Base-by-base conservation (phyloP, 1,284 basidiomycete genomes). In the Moesziomyces globuligerus region DNA sequence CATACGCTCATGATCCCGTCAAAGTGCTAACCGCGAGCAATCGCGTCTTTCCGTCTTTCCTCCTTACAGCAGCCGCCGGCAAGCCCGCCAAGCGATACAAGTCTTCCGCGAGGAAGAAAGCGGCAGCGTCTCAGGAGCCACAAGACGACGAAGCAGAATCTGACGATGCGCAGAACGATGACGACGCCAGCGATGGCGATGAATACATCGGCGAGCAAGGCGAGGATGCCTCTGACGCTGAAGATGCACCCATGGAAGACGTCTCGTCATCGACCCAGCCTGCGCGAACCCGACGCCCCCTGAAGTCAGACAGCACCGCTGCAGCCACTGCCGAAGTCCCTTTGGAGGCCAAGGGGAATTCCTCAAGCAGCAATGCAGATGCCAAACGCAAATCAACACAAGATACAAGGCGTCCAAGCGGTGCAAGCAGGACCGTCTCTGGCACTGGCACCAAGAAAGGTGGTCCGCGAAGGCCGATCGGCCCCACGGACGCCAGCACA, bases 401-500 rank as follows among this genome's bases (percentile, higher is more conserved):
- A 21, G 50, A 39, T 18, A 13, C 37, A 15, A 49, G 62, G 47
- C 47, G 56, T 24, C 39, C 62, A n/a, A 59, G 62, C 47, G 48
- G 44, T 7, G 48, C 56, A 4, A 54, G 28, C 56, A 66, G 51
- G 25, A 5, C 47, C 3, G 34, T 25, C n/a, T 18, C 50, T 6
- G 29, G 20, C n/a, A 37, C 46, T 2, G 29, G 25, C n/a, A 36
- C 53, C 1, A 61, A 67, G 26, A 67, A 67, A 21, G 44, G 48
- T 8, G 38, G 51, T n/a, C 32, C 43, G 9, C 47, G 51, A 13
- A 66, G 51, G 26, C 51, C 50, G 3, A 50, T 32, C 23, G 62
- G 62, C 25, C 62, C 62, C 1, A 50, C 56, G 20, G 62, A 66
- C 18, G 62, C 62, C 11, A 66, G 62, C 62, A 66, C 62, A 5